Evolutionary conservation across 1,139 yeast species (phyloP).

Genomic region (Candida dubliniensis): DNA sequence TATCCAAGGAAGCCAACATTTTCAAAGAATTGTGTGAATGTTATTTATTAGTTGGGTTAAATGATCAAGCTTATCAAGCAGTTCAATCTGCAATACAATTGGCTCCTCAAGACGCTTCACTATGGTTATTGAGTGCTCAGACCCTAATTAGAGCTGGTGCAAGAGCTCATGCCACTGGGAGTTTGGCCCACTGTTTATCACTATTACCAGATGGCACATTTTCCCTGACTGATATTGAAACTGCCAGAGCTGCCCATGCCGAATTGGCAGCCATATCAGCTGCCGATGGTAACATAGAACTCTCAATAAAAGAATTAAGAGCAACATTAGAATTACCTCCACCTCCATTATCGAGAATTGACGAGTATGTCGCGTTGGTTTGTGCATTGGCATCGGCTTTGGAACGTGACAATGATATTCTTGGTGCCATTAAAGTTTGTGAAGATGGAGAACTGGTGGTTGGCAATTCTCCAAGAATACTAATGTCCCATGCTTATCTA

Average conservation of each 20-base stretch:
- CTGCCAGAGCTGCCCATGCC: constrained; percentile 53
- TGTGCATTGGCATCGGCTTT: constrained; percentile 52
- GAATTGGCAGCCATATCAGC: constrained; percentile 55
- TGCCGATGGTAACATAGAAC: constrained; percentile 49
- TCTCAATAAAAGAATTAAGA: constrained; percentile 47
- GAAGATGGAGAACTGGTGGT: constrained; percentile 46
- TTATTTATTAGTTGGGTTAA: constrained; percentile 45
- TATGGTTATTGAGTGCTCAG: constrained; percentile 51
- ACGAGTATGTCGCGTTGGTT: constrained; percentile 51
- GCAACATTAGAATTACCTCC: constrained; percentile 52
- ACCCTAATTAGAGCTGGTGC: constrained; percentile 43
- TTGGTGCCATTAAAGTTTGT: constrained; percentile 49
- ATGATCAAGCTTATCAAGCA: constrained; percentile 53
- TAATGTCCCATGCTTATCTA: constrained; percentile 49
- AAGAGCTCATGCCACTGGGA: constrained; percentile 44
- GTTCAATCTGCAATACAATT: constrained; percentile 47
- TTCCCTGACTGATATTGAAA: constrained; percentile 36
- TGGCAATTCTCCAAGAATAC: constrained; percentile 45
- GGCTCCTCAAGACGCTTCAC: constrained; percentile 41
- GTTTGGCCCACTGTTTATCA: constrained; percentile 45
- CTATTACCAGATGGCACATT: constrained; percentile 36
- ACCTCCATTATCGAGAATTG: constrained; percentile 44
- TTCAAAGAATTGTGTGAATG: constrained; percentile 53
- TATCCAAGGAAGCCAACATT: constrained; percentile 35
- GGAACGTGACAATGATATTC: constrained; percentile 48